Conservation (phyloP, 371 early-diverging fungal species). For the Gilbertella persicaria region DNA sequence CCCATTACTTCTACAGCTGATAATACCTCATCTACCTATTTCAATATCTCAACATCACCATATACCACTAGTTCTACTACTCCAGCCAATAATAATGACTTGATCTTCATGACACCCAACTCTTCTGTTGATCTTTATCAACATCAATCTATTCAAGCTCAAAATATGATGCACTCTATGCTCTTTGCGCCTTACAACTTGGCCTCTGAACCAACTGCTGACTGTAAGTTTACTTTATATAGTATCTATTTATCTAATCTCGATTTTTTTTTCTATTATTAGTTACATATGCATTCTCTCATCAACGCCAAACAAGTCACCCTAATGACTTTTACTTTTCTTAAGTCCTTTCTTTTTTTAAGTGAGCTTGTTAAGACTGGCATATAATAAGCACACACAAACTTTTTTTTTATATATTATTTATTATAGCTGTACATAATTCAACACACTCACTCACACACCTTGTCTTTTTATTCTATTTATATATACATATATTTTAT, state of each 20-base stretch:
- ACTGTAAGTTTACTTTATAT: slow-evolving; percentile 5
- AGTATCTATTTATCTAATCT: not conserved
- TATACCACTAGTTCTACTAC: not conserved
- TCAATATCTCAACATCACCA: slow-evolving; percentile 7
- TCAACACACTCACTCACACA: too few species aligned
- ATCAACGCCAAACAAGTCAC: not conserved
- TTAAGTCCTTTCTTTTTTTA: not conserved
- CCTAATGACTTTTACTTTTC: not conserved
- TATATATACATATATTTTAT: too few species aligned
- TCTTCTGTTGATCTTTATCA: not conserved
- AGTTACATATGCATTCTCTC: not conserved
- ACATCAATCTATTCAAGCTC: not conserved
- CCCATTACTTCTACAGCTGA: not conserved
- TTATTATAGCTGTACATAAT: too few species aligned
- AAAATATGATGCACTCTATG: slow-evolving; percentile 18
- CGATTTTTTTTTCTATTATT: not conserved
- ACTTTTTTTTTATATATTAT: not conserved
- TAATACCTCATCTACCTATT: not conserved
- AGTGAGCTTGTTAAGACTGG: not conserved
- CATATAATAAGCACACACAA: not conserved
- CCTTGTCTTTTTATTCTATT: too few species aligned
- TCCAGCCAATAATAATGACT: slow-evolving; percentile 6
- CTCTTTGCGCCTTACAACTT: slow-evolving; percentile 16
- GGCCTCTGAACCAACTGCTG: not conserved
- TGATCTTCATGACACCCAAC: slow-evolving; percentile 2